These are phyloP conservation scores for Podaxis sp. DNA, from an alignment of 768 basidiomycete genomes.

Conservation along the genomic window DNA sequence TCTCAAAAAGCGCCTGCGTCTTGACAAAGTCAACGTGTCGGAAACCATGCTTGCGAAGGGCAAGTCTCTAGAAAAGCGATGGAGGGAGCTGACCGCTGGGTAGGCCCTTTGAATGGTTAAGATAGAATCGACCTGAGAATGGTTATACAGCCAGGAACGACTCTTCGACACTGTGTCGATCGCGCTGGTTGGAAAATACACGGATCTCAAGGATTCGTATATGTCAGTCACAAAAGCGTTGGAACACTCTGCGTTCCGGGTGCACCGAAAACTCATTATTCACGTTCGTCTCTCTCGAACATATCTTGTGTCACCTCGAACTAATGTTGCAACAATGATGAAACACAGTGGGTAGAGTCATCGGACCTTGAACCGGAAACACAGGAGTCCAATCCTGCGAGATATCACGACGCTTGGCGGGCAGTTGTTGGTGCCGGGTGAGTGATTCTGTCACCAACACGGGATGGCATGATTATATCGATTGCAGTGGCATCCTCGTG, in stretches of 20 bases:
- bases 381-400: slow-evolving; percentile 76
- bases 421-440: slow-evolving; percentile 88
- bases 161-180: slow-evolving; percentile 87
- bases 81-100: slow-evolving; percentile 84
- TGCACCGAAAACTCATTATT: slow-evolving; percentile 78
- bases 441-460: slow-evolving; percentile 24
- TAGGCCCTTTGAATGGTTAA: slow-evolving; percentile 31
- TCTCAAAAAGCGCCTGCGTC: slow-evolving; percentile 78
- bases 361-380: slow-evolving; percentile 83
- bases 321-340: not conserved
- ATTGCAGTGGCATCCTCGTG: slow-evolving; percentile 84
- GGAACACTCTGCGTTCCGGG: slow-evolving; percentile 94
- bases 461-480: not conserved
- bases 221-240: slow-evolving; percentile 97
- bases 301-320: not conserved
- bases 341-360: slow-evolving; percentile 88
- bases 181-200: slow-evolving; percentile 96
- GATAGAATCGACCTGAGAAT: not conserved
- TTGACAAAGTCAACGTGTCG: slow-evolving; percentile 54
- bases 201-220: slow-evolving; percentile 94
- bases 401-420: slow-evolving; percentile 95
- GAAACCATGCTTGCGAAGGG: slow-evolving; percentile 62
- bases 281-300: slow-evolving; percentile 48
- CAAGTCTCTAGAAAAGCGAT: slow-evolving; percentile 60
- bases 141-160: slow-evolving; percentile 75